phyloP scores from a whole-genome alignment of 2,329 filamentous ascomycete species.

The Botrytis porri region DNA sequence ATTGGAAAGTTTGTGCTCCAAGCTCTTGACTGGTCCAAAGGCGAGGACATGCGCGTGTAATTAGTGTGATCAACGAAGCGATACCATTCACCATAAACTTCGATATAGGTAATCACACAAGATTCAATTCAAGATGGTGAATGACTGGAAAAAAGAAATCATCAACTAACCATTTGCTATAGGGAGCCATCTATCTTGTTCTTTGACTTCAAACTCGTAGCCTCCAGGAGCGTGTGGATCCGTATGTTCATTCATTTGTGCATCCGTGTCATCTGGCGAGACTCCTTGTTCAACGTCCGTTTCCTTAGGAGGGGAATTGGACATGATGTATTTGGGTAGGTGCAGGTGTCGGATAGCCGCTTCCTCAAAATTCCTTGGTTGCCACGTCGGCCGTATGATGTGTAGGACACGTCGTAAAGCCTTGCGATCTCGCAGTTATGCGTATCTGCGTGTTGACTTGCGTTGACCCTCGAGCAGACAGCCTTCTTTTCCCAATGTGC shows the following conservation, averaged over 20 bases:
- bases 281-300: constrained; percentile 83
- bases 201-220: constrained; percentile 98
- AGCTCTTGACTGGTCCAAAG: constrained; percentile 37
- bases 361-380: constrained; percentile 36
- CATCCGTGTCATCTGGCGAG: constrained; percentile 87
- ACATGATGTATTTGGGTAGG: constrained; percentile 79
- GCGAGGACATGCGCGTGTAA: constrained; percentile 38
- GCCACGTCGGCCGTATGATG: constrained; percentile 35
- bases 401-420: constrained; percentile 29
- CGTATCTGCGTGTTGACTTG: constrained; percentile 25
- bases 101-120: constrained; percentile 45
- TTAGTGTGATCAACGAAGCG: constrained; percentile 48
- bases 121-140: constrained; percentile 50
- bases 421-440: constrained; percentile 28
- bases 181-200: constrained; percentile 98
- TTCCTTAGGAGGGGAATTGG: constrained; percentile 90
- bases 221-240: constrained; percentile 46
- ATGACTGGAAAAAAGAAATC: constrained; percentile 23
- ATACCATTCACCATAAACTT: constrained; percentile 45
- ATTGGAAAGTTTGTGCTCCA: constrained; percentile 35
- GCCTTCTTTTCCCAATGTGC: constrained; percentile 28
- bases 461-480: constrained; percentile 32
- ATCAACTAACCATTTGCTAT: constrained; percentile 97
- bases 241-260: constrained; percentile 74
- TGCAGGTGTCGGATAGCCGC: constrained; percentile 41